Percentiles rank a stretch among this genome's conserved stretches.
Evolutionary conservation across 108 stramenopile species (phyloP).

Genomic region (Nannochloropsis granulata): DNA sequence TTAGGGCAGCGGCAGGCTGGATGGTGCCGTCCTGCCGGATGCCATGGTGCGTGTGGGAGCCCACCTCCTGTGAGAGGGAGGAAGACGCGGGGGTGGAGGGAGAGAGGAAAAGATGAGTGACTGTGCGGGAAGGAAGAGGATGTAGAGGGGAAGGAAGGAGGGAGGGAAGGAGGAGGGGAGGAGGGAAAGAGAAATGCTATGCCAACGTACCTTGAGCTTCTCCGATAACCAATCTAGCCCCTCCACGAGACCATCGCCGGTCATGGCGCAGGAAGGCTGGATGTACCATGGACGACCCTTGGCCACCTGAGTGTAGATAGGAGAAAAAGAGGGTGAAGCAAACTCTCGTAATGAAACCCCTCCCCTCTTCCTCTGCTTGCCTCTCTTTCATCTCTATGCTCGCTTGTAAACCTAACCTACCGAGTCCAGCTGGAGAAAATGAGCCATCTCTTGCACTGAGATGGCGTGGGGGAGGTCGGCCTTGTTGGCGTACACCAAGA

Average conservation of each 20-base stretch:
- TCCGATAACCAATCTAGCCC: neutral
- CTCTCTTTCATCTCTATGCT: neutral
- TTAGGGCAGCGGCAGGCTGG: neutral
- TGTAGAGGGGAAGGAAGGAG: neutral
- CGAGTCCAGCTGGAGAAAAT: neutral
- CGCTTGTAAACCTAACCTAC: neutral
- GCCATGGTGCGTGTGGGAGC: neutral
- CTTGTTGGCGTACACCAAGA: conserved; percentile 3
- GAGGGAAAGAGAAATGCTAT: neutral
- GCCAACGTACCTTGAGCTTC: neutral
- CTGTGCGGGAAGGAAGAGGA: neutral
- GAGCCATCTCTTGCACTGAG: neutral
- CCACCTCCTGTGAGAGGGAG: neutral
- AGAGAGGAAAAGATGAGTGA: neutral
- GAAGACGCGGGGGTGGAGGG: neutral
- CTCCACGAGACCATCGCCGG: neutral
- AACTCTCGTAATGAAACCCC: neutral
- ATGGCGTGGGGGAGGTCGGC: neutral
- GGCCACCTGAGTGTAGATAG: neutral
- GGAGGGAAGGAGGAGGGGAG: neutral
- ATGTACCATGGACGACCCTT: neutral
- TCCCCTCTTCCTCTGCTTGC: neutral
- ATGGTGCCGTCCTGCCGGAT: neutral
- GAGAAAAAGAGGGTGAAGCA: neutral
- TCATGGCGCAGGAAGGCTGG: neutral